Evolutionary conservation across 176 grass and related monocot genomes (phyloP).

Genomic region (Oryza nivara): DNA sequence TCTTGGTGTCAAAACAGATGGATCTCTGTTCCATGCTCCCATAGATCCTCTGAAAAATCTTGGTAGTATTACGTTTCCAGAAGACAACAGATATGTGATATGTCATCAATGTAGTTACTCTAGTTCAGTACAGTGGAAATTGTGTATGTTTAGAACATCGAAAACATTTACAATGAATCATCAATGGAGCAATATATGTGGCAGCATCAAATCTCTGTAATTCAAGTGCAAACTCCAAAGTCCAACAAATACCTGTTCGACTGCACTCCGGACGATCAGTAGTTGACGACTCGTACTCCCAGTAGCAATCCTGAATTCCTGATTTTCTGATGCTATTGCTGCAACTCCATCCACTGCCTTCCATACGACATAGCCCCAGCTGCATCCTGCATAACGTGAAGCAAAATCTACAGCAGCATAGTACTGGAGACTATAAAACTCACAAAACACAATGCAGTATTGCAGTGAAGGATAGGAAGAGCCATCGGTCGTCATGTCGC

Average conservation of each 20-base stretch:
- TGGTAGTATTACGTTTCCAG: background rate
- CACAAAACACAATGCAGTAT: too few relatives aligned
- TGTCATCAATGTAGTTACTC: background rate
- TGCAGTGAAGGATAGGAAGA: background rate
- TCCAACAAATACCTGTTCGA: background rate
- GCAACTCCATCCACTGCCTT: background rate
- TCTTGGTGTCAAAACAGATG: background rate
- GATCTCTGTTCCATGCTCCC: background rate
- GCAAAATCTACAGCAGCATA: conserved; percentile 11
- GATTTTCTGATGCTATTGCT: background rate
- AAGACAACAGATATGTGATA: background rate
- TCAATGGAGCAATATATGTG: background rate
- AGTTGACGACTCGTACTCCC: background rate
- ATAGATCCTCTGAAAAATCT: background rate
- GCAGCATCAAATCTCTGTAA: background rate
- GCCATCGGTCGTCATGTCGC: conserved; percentile 35
- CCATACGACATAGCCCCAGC: conserved; percentile 6
- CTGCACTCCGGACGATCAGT: background rate
- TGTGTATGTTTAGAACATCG: background rate
- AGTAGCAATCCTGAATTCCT: conserved; percentile 3
- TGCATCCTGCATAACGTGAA: conserved; percentile 1
- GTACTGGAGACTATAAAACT: conserved; percentile 6
- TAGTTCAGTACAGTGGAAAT: background rate
- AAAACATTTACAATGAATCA: background rate
- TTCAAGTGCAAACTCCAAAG: background rate